These are phyloP conservation scores for Monilinia aucupariae DNA, from an alignment of 2,329 filamentous ascomycete species.

Conservation along the genomic window DNA sequence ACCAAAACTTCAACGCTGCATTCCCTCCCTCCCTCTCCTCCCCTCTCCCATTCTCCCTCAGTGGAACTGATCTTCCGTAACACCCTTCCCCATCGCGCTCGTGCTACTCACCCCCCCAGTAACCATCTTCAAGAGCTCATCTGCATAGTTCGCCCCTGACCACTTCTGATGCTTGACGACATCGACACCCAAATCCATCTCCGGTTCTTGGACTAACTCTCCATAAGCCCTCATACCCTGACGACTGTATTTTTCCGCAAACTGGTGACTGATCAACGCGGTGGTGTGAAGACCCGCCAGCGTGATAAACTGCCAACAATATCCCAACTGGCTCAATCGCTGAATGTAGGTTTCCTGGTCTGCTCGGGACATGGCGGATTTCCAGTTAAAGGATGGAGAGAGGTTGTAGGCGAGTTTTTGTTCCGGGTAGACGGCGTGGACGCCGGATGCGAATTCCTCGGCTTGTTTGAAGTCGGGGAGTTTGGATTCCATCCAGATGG, in stretches of 20 bases:
- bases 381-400: constrained; percentile 99
- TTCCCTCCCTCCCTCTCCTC: too few species aligned
- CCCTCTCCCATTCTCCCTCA: constrained; percentile 6
- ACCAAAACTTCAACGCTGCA: not conserved
- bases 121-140: constrained; percentile 96
- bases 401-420: constrained; percentile 99
- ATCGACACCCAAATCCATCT: constrained; percentile 85
- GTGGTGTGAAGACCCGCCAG: constrained; percentile 93
- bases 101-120: constrained; percentile 87
- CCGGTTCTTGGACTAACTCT: constrained; percentile 94
- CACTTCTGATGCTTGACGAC: constrained; percentile 99
- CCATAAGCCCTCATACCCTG: constrained; percentile 94
- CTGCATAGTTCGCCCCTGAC: constrained; percentile 90
- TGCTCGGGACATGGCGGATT: constrained; percentile 82
- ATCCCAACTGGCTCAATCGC: constrained; percentile 78
- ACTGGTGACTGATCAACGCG: constrained; percentile 84
- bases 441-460: constrained; percentile 85
- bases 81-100: constrained; percentile 93
- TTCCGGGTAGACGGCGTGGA: constrained; percentile 91
- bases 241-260: constrained; percentile 73
- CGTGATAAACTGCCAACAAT: constrained; percentile 99
- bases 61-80: constrained; percentile 97
- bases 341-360: constrained; percentile 98
- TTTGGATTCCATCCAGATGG: constrained; percentile 99
- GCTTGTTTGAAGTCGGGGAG: constrained; percentile 88